These are phyloP conservation scores for Hymenotorrendiella dingleyae DNA, from an alignment of 2,329 filamentous ascomycete genomes.

Conservation along the genomic window DNA sequence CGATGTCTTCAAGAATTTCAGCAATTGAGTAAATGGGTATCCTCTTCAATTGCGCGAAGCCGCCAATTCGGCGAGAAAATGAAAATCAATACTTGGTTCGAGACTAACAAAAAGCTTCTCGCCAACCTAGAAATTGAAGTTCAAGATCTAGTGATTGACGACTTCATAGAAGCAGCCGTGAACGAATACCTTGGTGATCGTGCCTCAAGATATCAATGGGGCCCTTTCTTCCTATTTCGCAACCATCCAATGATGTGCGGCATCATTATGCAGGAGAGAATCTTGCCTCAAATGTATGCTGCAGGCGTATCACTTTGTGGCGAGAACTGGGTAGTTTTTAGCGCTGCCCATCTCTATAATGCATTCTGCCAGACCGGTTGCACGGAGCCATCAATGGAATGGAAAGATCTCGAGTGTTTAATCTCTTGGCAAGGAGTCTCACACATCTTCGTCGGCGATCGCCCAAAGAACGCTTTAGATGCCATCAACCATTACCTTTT, in stretches of 20 bases:
- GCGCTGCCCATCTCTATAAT: neutral
- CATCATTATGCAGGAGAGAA: neutral
- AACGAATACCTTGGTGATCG: neutral
- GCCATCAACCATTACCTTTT: neutral
- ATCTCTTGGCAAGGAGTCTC: conserved; percentile 4
- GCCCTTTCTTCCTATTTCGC: neutral
- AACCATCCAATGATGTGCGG: neutral
- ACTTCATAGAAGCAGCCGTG: neutral
- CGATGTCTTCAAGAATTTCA: neutral
- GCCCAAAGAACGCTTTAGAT: neutral
- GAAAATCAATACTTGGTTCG: neutral
- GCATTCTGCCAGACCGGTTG: neutral
- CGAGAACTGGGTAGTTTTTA: neutral
- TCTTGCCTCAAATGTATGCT: neutral
- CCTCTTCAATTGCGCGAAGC: neutral
- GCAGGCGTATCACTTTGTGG: neutral
- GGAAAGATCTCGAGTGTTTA: neutral
- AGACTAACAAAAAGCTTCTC: neutral
- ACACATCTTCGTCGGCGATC: conserved; percentile 6
- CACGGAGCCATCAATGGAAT: neutral
- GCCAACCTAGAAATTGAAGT: neutral
- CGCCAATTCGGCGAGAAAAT: neutral
- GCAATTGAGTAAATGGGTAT: neutral
- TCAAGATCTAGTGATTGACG: neutral
- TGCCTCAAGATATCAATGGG: neutral